These are phyloP conservation scores for Pythium coloratum DNA, from an alignment of 352 stramenopile genomes.

Conservation along the genomic window DNA sequence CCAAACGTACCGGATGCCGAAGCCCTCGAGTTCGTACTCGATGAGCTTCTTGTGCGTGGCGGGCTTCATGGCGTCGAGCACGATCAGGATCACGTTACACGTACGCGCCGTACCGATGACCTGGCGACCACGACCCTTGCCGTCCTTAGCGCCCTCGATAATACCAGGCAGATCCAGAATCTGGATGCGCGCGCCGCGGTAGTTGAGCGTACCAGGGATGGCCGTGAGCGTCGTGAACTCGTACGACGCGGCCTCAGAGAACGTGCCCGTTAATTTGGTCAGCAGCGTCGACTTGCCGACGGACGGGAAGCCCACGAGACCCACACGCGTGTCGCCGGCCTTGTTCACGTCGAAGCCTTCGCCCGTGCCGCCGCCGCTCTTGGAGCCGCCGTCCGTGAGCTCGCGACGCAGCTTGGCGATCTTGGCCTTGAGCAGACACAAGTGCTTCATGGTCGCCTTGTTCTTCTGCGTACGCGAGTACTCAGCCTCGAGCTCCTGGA, in stretches of 20 bases:
- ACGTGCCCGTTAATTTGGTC: slow-evolving; percentile 96
- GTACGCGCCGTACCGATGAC: slow-evolving; percentile 97
- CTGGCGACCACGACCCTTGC: slow-evolving; percentile 95
- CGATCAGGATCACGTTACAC: slow-evolving; percentile 98
- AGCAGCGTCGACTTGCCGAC: slow-evolving; percentile 98
- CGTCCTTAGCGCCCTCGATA: slow-evolving; percentile 98
- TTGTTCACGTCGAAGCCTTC: slow-evolving; percentile 93
- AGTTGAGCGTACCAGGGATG: slow-evolving; percentile 98
- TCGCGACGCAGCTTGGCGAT: slow-evolving; percentile 96
- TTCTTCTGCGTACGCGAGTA: slow-evolving; percentile 99
- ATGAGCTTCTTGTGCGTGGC: slow-evolving; percentile 99
- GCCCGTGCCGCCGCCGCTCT: slow-evolving; percentile 59
- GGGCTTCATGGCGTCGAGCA: slow-evolving; percentile 96
- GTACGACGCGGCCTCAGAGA: slow-evolving; percentile 95
- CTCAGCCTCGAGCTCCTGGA: slow-evolving; percentile 87
- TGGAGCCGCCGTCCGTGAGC: slow-evolving; percentile 82
- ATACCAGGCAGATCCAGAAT: slow-evolving; percentile 95
- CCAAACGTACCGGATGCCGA: slow-evolving; percentile 90
- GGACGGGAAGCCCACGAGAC: slow-evolving; percentile 98
- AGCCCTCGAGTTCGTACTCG: slow-evolving; percentile 97
- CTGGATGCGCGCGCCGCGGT: slow-evolving; percentile 88
- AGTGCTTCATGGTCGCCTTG: slow-evolving; percentile 99
- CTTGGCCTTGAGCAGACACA: slow-evolving; percentile 98
- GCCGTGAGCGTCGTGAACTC: slow-evolving; percentile 99
- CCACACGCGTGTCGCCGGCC: slow-evolving; percentile 96